Evolutionary conservation across 768 basidiomycete genomes (phyloP).

Genomic region (Termitomyces titanicus): DNA sequence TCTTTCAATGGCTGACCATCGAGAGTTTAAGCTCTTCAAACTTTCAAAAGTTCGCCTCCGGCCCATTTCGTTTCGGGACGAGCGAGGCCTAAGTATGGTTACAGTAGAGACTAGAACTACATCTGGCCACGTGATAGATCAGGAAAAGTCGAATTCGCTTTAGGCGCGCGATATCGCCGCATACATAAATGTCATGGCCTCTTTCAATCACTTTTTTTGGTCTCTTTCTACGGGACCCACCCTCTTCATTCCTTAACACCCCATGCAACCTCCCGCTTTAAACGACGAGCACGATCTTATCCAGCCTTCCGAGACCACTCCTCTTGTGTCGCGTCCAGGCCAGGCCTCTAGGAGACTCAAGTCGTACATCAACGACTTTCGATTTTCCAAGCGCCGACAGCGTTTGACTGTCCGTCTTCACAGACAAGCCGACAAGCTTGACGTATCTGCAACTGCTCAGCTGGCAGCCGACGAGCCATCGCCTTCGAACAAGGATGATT

Average conservation of each 20-base stretch:
- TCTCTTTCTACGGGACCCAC: not conserved
- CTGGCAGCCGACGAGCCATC: not conserved
- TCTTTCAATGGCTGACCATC: too few species aligned
- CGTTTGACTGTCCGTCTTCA: not conserved
- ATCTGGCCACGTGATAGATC: too few species aligned
- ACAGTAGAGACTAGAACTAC: too few species aligned
- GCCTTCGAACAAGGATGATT: not conserved
- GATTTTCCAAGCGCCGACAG: constrained; percentile 9
- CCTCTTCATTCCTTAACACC: not conserved
- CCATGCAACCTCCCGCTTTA: not conserved
- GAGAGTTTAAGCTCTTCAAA: too few species aligned
- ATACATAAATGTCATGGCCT: not conserved
- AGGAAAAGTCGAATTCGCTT: too few species aligned
- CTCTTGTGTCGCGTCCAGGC: constrained; percentile 5
- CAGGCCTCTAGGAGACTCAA: constrained; percentile 3
- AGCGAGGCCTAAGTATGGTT: too few species aligned
- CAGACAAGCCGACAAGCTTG: not conserved
- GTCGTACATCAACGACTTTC: constrained; percentile 4
- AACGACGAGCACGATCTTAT: not conserved
- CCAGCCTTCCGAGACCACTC: constrained; percentile 10
- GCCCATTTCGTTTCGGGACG: too few species aligned
- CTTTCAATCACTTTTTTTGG: too few species aligned
- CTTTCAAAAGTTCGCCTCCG: too few species aligned
- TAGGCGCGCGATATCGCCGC: too few species aligned
- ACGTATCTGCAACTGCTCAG: not conserved